These are phyloP conservation scores for Tagetes patula DNA, from an alignment of 129 eudicot genomes.

Conservation along the genomic window DNA sequence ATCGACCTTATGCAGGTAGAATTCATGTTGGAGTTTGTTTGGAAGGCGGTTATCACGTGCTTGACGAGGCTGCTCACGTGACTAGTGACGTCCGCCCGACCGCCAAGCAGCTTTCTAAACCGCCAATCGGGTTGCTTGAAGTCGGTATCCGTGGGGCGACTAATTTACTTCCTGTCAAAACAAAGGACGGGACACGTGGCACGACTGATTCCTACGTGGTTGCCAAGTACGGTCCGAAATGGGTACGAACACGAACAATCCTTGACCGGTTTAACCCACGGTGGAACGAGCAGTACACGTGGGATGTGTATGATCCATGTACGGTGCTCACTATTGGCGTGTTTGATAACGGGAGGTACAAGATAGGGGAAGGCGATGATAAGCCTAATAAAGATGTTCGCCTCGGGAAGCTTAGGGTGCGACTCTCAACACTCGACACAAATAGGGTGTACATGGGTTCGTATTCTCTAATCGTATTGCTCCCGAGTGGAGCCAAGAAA, in stretches of 20 bases:
- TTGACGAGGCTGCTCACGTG: conserved; percentile 84
- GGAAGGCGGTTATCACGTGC: conserved; percentile 98
- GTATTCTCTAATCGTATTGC: conserved; percentile 64
- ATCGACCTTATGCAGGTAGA: conserved; percentile 66
- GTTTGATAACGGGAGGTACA: conserved; percentile 84
- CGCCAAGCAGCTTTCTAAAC: conserved; percentile 67
- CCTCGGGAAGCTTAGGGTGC: conserved; percentile 80
- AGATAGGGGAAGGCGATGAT: conserved; percentile 40
- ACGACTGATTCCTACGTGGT: conserved; percentile 88
- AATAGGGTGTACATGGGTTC: conserved; percentile 72
- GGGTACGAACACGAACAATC: conserved; percentile 91
- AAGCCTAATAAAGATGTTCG: conserved; percentile 61
- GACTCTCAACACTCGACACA: conserved; percentile 79
- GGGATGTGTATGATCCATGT: conserved; percentile 95
- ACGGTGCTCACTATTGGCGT: conserved; percentile 91
- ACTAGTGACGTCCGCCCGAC: conserved; percentile 79
- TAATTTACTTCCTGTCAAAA: conserved; percentile 75
- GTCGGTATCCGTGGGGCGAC: conserved; percentile 83
- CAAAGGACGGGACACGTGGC: conserved; percentile 79
- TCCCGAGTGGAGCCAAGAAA: conserved; percentile 71
- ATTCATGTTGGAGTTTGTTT: conserved; percentile 78
- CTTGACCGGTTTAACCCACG: conserved; percentile 79
- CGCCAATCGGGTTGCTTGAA: conserved; percentile 77
- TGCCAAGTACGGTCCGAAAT: conserved; percentile 87
- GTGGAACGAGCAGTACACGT: conserved; percentile 96